A percentile compares a stretch with the other conserved stretches of the same genome.
These are phyloP conservation scores for Panus rudis DNA, from an alignment of 768 basidiomycete genomes.

Conservation along the genomic window DNA sequence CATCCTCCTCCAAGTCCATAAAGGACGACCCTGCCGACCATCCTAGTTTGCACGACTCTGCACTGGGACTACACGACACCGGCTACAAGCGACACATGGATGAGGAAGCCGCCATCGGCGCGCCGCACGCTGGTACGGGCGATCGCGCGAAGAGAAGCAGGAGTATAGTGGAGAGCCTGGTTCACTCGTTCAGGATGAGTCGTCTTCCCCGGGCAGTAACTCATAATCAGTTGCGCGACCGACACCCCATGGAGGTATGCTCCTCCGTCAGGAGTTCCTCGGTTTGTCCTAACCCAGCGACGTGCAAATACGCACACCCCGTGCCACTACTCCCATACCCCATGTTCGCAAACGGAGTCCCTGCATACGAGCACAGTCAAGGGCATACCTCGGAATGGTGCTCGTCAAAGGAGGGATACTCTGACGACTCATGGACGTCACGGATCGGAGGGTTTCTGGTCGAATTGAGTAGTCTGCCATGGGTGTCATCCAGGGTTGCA, in stretches of 20 bases:
- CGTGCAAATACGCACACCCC: slow-evolving; percentile 1
- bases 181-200: slow-evolving; percentile 8
- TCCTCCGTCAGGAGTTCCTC: slow-evolving; percentile 3
- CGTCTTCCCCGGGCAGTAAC: slow-evolving; percentile 11
- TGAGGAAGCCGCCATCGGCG: slow-evolving; percentile 6
- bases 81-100: slow-evolving; percentile 4
- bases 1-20: slow-evolving; percentile 2
- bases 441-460: slow-evolving; percentile 3
- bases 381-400: neutral
- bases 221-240: slow-evolving; percentile 11
- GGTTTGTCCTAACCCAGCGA: neutral
- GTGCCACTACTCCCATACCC: slow-evolving; percentile 1
- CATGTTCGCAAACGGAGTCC: slow-evolving; percentile 7
- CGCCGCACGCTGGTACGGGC: slow-evolving; percentile 1
- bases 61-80: neutral
- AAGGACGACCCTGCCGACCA: slow-evolving; percentile 6
- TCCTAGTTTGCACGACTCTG: neutral
- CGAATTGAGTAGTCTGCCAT: slow-evolving; percentile 9
- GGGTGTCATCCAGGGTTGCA: slow-evolving; percentile 9
- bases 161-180: slow-evolving; percentile 7
- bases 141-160: slow-evolving; percentile 5
- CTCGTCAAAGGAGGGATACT: neutral
- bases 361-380: slow-evolving; percentile 1
- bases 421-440: neutral
- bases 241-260: neutral